Evolutionary conservation across 2,329 filamentous ascomycete genomes (phyloP), one percentile per base, ranked within the genome.

Genomic region (Aspergillus luchuensis): DNA sequence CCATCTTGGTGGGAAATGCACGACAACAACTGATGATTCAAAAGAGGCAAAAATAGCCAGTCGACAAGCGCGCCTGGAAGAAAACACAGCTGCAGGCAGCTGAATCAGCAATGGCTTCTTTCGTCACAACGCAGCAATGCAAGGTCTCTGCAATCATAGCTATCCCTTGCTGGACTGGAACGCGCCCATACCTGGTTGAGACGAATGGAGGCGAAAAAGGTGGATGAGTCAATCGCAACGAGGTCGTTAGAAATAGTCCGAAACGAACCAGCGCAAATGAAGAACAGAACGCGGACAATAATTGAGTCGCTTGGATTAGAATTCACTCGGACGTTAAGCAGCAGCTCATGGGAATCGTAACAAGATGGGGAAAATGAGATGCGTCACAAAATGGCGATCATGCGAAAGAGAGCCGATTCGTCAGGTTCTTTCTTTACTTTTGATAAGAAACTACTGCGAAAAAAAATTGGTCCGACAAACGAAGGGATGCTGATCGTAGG

Each of bases 1-100:
- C 74, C 81, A 86, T 85, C 76, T 89, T 93, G 71, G 81, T 78
- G 48, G 88, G 57, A 58, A 56, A 48, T 28, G 45, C 21, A n/a
- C 45, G 21, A 51, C 41, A 57, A 51, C 41, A 56, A 41, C 57
- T 25, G 49, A 15, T 25, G 33, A 60, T 43, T 56, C 65, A 65
- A 62, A 56, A 48, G 57, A 62, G 39, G 33, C 33, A 36, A 52
- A 60, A 58, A 60, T 58, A 49, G 15, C 47, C n/a, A 49, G 23
- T 49, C 15, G 25, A 49, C 47, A 30, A 10, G 8, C 28, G 54
- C 61, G 64, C 58, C 57, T 59, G 60, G 8, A 47, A 52, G 33
- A 62, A 60, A 59, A 60, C 60, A 65, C 55, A 49, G 62, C 65
- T 66, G 43, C 33, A 21, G 45, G 33, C 33, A 41, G 51, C 53